These are phyloP conservation scores for Trypanosoma cruzi DNA, from an alignment of 208 protist species.

Conservation along the genomic window DNA sequence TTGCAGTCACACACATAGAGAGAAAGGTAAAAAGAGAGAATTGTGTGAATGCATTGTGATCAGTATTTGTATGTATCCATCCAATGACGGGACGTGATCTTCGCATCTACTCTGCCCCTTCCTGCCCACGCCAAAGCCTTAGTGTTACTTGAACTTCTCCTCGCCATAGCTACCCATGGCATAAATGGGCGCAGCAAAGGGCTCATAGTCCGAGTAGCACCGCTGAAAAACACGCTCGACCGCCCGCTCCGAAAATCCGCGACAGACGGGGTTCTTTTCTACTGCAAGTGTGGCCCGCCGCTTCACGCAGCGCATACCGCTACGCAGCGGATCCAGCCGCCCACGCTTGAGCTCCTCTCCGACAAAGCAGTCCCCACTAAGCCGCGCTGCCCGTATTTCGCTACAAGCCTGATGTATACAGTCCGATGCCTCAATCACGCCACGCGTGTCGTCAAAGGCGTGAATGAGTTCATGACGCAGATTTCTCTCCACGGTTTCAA, in stretches of 20 bases:
- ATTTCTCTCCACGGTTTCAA: conserved; percentile 58
- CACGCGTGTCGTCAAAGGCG: conserved; percentile 93
- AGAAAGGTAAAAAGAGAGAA: no score
- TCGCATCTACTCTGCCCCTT: no score
- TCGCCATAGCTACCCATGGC: conserved; percentile 84
- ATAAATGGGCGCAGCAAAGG: conserved; percentile 84
- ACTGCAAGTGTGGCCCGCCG: conserved; percentile 89
- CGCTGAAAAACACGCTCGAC: conserved; percentile 73
- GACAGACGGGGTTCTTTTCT: conserved; percentile 83
- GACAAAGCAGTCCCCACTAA: conserved; percentile 93
- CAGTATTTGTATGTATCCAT: no score
- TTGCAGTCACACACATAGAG: no score
- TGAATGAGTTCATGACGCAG: conserved; percentile 95
- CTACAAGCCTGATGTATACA: conserved; percentile 94
- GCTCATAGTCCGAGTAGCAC: conserved; percentile 92
- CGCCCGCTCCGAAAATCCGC: conserved; percentile 78
- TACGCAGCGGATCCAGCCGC: conserved; percentile 62
- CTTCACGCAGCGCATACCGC: conserved; percentile 84
- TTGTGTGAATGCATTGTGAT: no score
- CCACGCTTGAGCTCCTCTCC: conserved; percentile 69
- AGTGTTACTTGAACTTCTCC: no score
- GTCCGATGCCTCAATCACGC: conserved; percentile 83
- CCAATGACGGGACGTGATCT: no score
- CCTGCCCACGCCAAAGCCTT: no score
- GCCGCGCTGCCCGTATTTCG: conserved; percentile 93